phyloP scores from a whole-genome alignment of 2,329 filamentous ascomycete genomes.

The Talaromyces pinophilus region DNA sequence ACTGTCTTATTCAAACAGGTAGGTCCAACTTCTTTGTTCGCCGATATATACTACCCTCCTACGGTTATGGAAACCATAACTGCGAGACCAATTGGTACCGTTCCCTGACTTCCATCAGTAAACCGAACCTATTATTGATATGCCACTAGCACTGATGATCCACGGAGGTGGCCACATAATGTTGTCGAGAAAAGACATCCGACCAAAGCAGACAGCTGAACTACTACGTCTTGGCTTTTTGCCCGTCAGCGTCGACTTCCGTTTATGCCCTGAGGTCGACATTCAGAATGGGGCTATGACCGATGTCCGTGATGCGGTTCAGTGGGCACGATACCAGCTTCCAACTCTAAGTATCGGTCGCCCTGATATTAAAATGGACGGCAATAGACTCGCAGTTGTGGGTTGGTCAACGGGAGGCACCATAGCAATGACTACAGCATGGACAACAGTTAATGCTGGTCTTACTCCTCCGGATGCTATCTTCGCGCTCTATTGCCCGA shows the following conservation, averaged over 20 bases:
- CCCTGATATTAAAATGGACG: background rate
- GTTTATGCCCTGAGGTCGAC: slow-evolving; percentile 11
- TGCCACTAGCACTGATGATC: slow-evolving; percentile 6
- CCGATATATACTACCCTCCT: background rate
- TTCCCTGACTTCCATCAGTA: no score
- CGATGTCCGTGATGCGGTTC: slow-evolving; percentile 10
- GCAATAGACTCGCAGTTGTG: background rate
- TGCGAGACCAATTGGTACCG: no score
- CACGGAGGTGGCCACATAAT: slow-evolving; percentile 16
- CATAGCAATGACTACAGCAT: slow-evolving; percentile 11
- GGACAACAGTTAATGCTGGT: background rate
- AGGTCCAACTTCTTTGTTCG: background rate
- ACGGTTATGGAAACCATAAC: no score
- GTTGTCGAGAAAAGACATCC: slow-evolving; percentile 10
- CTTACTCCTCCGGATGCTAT: slow-evolving; percentile 1
- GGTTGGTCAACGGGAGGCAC: slow-evolving; percentile 21
- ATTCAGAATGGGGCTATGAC: slow-evolving; percentile 3
- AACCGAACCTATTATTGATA: no score
- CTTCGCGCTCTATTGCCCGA: slow-evolving; percentile 12
- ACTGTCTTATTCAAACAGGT: no score
- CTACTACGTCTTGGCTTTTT: slow-evolving; percentile 3
- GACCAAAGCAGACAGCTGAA: slow-evolving; percentile 1
- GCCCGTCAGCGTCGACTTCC: slow-evolving; percentile 12
- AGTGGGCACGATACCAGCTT: background rate
- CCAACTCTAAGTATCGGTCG: background rate